Conservation (phyloP, 306 rosid species). For the Vigna reflexopilosa region DNA sequence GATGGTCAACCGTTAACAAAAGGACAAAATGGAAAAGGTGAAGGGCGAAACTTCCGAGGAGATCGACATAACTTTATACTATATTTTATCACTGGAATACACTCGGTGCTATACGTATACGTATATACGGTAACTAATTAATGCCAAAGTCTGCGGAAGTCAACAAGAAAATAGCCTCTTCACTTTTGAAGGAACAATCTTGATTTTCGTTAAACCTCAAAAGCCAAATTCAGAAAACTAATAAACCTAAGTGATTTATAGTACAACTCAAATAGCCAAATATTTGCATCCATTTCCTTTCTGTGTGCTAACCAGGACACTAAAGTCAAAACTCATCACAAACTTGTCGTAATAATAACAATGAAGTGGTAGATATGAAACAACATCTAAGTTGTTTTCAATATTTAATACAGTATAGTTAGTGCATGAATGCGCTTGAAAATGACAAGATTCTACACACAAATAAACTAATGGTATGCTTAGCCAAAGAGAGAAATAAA, state of each 20-base stretch:
- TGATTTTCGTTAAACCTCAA: conserved; percentile 5
- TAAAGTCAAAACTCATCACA: conserved; percentile 23
- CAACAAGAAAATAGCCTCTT: conserved; percentile 39
- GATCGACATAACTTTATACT: conserved; percentile 16
- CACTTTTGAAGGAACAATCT: conserved; percentile 33
- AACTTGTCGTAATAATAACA: background rate
- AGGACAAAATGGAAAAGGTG: conserved; percentile 35
- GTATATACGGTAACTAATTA: background rate
- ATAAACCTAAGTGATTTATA: background rate
- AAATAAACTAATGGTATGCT: background rate
- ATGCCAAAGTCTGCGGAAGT: conserved; percentile 21
- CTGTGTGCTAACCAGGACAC: conserved; percentile 8
- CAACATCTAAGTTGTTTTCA: conserved; percentile 22
- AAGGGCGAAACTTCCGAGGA: conserved; percentile 44
- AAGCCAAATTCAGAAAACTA: conserved; percentile 19
- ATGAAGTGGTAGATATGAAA: background rate
- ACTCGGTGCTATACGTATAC: conserved; percentile 12
- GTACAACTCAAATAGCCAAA: background rate
- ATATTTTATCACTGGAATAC: conserved; percentile 42
- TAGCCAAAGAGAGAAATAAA: background rate
- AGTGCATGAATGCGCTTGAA: conserved; percentile 25
- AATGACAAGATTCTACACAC: conserved; percentile 20
- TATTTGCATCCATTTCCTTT: background rate
- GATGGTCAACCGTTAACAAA: conserved; percentile 49
- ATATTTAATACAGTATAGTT: background rate